These are phyloP conservation scores for Pistacia atlantica DNA, from an alignment of 345 rosid species.

Conservation along the genomic window DNA sequence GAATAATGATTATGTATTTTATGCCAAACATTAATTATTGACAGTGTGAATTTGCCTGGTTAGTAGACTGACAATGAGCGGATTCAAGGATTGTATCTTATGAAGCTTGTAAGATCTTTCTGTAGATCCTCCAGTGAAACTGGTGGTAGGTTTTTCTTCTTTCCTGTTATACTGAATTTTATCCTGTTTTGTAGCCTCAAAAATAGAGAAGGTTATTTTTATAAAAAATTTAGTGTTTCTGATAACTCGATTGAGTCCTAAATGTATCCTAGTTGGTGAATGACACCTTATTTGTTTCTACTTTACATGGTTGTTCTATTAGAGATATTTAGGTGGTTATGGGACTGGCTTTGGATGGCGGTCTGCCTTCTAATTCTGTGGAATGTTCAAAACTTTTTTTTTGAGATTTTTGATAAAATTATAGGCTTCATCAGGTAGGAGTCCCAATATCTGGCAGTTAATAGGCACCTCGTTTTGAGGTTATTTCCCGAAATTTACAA, in stretches of 20 bases:
- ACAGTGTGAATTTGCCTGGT: constrained; percentile 14
- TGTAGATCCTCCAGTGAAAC: constrained; percentile 66
- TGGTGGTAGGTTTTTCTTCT: constrained; percentile 41
- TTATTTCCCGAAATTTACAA: constrained; percentile 3
- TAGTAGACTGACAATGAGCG: constrained; percentile 69
- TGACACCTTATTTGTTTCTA: neutral
- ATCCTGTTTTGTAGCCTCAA: neutral
- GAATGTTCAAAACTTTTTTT: neutral
- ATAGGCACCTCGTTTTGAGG: neutral
- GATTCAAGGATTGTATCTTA: constrained; percentile 20
- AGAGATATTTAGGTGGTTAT: neutral
- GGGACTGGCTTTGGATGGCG: neutral
- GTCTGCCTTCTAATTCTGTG: neutral
- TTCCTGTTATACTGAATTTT: neutral
- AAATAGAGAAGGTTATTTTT: too few species aligned
- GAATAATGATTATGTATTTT: neutral
- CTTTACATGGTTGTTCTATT: neutral
- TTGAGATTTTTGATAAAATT: too few species aligned
- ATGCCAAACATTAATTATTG: constrained; percentile 3
- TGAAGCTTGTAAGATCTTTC: constrained; percentile 94
- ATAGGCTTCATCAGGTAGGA: too few species aligned
- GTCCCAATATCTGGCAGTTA: too few species aligned
- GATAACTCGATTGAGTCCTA: neutral
- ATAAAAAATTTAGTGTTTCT: neutral
- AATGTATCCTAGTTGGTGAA: neutral